These are phyloP conservation scores for Fusarium gaditjirri DNA, from an alignment of 2,329 filamentous ascomycete species.

Conservation along the genomic window DNA sequence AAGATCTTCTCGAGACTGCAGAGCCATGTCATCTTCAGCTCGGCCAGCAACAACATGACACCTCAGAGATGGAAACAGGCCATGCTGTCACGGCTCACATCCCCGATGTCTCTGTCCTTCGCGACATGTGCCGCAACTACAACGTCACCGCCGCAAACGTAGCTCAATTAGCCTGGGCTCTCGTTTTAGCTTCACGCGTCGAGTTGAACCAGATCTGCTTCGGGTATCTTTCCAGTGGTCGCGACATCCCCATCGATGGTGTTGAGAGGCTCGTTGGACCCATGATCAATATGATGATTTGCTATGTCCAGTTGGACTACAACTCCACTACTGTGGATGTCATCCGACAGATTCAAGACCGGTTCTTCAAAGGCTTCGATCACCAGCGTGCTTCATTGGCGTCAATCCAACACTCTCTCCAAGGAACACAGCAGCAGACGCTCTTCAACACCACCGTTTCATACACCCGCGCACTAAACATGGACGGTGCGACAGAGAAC, in stretches of 20 bases:
- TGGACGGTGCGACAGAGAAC: fast-evolving
- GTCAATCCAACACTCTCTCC: neutral
- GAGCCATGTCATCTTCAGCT: neutral
- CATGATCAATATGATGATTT: conserved; percentile 3
- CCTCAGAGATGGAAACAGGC: neutral
- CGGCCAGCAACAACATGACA: neutral
- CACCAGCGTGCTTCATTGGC: neutral
- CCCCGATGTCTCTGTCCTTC: neutral
- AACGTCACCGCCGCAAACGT: neutral
- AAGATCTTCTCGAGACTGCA: neutral
- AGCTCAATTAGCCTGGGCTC: neutral
- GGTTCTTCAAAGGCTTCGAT: neutral
- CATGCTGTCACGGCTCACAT: neutral
- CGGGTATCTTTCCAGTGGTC: neutral
- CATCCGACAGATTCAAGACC: neutral
- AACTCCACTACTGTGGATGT: neutral
- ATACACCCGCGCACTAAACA: neutral
- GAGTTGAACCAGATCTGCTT: neutral
- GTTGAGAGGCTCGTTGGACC: neutral
- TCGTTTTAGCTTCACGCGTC: neutral
- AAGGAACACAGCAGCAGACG: neutral
- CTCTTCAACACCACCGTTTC: neutral
- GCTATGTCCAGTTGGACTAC: neutral
- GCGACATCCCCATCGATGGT: neutral
- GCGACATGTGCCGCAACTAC: neutral